Conservation (phyloP, 306 rosid genomes). For the Medicago lupulina region DNA sequence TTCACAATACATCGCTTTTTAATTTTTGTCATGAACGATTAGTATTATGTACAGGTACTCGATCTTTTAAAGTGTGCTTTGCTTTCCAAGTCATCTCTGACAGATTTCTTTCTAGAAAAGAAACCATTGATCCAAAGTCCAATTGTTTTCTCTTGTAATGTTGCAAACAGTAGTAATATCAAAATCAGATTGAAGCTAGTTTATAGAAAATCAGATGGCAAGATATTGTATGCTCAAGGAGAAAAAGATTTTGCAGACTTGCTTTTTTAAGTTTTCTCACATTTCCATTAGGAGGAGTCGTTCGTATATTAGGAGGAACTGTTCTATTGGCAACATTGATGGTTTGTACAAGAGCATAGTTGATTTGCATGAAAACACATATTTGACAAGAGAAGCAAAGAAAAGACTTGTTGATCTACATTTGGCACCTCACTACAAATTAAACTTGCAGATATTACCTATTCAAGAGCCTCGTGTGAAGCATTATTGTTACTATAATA, state of each 20-base stretch:
- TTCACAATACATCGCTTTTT: no score
- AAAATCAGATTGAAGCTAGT: background rate
- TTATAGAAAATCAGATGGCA: conserved; percentile 8
- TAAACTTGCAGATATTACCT: background rate
- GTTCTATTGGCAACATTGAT: background rate
- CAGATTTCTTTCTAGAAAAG: background rate
- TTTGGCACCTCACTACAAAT: background rate
- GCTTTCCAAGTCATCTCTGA: background rate
- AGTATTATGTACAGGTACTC: background rate
- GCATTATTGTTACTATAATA: background rate
- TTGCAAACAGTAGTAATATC: background rate
- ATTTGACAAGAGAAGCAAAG: no score
- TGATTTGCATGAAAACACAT: no score
- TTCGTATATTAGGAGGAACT: background rate
- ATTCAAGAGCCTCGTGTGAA: no score
- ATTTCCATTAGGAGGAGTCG: background rate
- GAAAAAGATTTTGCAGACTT: background rate
- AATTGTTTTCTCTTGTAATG: background rate
- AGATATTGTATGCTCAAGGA: conserved; percentile 6
- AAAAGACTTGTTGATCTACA: background rate
- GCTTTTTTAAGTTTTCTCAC: background rate
- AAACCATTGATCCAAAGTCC: background rate
- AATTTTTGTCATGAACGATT: background rate
- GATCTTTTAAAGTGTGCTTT: conserved; percentile 3
- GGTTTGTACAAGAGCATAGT: no score